Evolutionary conservation across 129 eudicot genomes (phyloP).

Genomic region (Silybum marianum): DNA sequence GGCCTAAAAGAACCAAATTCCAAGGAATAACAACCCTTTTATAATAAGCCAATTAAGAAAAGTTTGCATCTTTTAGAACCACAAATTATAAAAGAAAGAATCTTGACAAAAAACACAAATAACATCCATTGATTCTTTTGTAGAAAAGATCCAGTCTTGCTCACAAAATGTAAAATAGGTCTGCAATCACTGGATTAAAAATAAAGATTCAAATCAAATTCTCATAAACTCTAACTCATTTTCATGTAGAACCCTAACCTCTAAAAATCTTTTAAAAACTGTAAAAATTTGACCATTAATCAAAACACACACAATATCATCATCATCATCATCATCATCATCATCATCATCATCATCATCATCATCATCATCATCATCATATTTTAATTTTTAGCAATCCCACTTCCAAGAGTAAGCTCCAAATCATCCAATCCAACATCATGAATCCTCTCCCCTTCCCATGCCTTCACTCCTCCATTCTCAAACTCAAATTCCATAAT

Average conservation of each 20-base stretch:
- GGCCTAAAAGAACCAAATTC: too few species aligned
- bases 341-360: neutral
- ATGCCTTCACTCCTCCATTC: slow-evolving; percentile 73
- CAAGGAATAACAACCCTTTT: too few species aligned
- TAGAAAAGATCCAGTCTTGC: slow-evolving; percentile 34
- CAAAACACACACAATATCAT: slow-evolving; percentile 11
- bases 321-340: slow-evolving; percentile 6
- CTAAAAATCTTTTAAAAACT: slow-evolving; percentile 16
- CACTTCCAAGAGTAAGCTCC: slow-evolving; percentile 95
- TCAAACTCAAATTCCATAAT: slow-evolving; percentile 72
- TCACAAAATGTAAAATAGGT: slow-evolving; percentile 32
- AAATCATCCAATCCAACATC: slow-evolving; percentile 97
- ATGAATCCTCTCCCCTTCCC: slow-evolving; percentile 98
- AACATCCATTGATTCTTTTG: slow-evolving; percentile 23
- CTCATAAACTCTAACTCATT: slow-evolving; percentile 18
- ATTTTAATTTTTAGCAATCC: slow-evolving; percentile 25
- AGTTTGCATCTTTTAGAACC: too few species aligned
- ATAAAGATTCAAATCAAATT: slow-evolving; percentile 18
- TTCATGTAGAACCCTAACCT: slow-evolving; percentile 32
- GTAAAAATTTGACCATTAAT: slow-evolving; percentile 18
- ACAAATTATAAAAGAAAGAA: neutral
- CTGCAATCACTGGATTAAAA: slow-evolving; percentile 21
- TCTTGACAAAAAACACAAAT: slow-evolving; percentile 25
- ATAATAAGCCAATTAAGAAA: neutral
- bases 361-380: neutral